A percentile compares a stretch with the other conserved stretches of the same genome.
These are phyloP conservation scores for Leccinum solheimii DNA, from an alignment of 1,284 basidiomycete species.

Conservation along the genomic window DNA sequence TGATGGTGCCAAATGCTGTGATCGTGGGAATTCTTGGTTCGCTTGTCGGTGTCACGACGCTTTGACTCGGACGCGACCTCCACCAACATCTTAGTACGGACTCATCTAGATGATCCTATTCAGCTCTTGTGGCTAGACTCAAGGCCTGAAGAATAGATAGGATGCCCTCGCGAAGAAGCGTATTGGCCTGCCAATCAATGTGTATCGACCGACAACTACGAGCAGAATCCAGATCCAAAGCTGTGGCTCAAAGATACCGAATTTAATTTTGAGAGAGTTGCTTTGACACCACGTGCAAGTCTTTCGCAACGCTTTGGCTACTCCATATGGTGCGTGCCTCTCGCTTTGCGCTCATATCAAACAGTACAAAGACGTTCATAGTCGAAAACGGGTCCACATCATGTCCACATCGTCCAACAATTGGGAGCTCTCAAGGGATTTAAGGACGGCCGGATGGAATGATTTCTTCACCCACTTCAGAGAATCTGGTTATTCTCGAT, in stretches of 20 bases:
- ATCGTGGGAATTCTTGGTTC: neutral
- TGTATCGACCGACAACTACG: neutral
- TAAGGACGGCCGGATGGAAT: slow-evolving; percentile 2
- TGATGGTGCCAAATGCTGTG: too few species aligned
- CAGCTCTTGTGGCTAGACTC: neutral
- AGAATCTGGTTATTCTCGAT: slow-evolving; percentile 27
- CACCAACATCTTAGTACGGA: too few species aligned
- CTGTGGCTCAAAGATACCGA: neutral
- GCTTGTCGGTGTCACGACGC: neutral
- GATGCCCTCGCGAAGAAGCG: neutral
- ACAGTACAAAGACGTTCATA: slow-evolving; percentile 12
- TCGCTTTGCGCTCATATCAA: slow-evolving; percentile 13
- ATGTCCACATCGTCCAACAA: slow-evolving; percentile 7
- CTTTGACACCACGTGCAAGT: neutral
- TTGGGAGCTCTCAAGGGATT: slow-evolving; percentile 3
- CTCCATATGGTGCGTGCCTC: slow-evolving; percentile 1
- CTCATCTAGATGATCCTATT: neutral
- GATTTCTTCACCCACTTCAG: neutral
- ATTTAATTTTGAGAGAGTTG: neutral
- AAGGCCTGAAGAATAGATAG: neutral
- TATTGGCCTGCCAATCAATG: neutral
- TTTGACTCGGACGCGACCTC: neutral
- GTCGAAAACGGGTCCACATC: slow-evolving; percentile 9
- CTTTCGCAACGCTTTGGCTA: slow-evolving; percentile 11
- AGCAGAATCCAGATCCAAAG: neutral